These are phyloP conservation scores for Vanrija sp. DNA, from an alignment of 1,284 basidiomycete species.

Conservation along the genomic window DNA sequence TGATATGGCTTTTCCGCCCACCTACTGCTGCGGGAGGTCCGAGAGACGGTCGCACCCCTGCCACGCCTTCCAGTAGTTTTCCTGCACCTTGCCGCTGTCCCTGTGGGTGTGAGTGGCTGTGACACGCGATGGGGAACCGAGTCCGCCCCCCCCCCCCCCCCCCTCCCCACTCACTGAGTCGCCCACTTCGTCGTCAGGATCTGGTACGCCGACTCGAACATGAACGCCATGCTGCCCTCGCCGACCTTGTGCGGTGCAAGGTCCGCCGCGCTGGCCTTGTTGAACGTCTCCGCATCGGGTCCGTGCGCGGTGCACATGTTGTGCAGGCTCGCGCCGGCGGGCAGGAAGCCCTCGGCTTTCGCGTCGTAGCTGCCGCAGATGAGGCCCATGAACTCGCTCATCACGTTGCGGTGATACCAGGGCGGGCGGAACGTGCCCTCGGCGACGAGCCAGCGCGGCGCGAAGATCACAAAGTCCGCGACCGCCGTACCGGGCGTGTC, in stretches of 20 bases:
- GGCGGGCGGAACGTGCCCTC: constrained; percentile 44
- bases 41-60: constrained; percentile 5
- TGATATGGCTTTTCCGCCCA: neutral
- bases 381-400: constrained; percentile 22
- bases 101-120: neutral
- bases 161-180: constrained; percentile 6
- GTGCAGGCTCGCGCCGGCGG: constrained; percentile 31
- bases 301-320: constrained; percentile 36
- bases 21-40: neutral
- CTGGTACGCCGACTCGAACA: constrained; percentile 35
- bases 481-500: constrained; percentile 60
- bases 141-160: too few relatives aligned
- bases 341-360: constrained; percentile 20
- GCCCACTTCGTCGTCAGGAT: constrained; percentile 30
- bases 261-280: constrained; percentile 10
- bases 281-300: constrained; percentile 20
- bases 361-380: constrained; percentile 22
- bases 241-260: constrained; percentile 23
- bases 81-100: constrained; percentile 31
- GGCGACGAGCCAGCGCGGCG: constrained; percentile 22
- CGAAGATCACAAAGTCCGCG: constrained; percentile 23
- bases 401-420: constrained; percentile 63
- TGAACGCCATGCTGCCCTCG: constrained; percentile 29
- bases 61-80: constrained; percentile 23
- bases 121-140: too few relatives aligned